Evolutionary conservation across 78 protist genomes (phyloP), one percentile per base, ranked within the genome.

Genomic region (Dictyostelium firmibasis): DNA sequence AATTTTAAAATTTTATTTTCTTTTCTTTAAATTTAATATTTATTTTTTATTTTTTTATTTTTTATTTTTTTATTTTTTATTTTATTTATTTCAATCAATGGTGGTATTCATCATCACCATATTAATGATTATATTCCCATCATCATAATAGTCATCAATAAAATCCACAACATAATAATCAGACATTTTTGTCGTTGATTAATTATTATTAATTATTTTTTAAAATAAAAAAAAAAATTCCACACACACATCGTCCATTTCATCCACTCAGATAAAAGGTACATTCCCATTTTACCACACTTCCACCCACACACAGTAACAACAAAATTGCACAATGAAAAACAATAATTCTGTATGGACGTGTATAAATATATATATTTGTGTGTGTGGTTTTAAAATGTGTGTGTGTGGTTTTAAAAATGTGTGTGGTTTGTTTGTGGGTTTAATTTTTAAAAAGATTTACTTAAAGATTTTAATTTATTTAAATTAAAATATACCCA

Each of bases 21-120:
- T 44, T 44, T 50, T 50, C 18, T 16, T 50, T 4, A 16, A 50
- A 16, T 50, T 16, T 16, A 10, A 16, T 50, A 16, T 10, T 50
- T 50, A 16, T 50, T 16, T 10, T 50, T 50, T 50, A 10, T 50
- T 50, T 16, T 50, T 16, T 50, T 16, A 14, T 50, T n/a, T n/a
- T 47, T 50, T 50, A 50, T 50, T 50, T 50, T 50, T 8, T 50
- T 50, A 10, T 50, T 10, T 50, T 50, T 47, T 47, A 60, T 60
- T 20, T 57, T 57, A 57, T 57, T 23, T 60, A 23, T 60, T 64
- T 25, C 27, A 64, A 64, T 64, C 74, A 64, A 64, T 25, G 74
- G 74, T 64, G 74, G 74, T 64, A 64, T 64, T 64, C 74, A 64
- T 64, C 74, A 72, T 33, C 79, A 72, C 33, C 75, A 33, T 72